Base-by-base conservation (phyloP, 2,329 filamentous ascomycete species). In the Penicillium corylophilum region DNA sequence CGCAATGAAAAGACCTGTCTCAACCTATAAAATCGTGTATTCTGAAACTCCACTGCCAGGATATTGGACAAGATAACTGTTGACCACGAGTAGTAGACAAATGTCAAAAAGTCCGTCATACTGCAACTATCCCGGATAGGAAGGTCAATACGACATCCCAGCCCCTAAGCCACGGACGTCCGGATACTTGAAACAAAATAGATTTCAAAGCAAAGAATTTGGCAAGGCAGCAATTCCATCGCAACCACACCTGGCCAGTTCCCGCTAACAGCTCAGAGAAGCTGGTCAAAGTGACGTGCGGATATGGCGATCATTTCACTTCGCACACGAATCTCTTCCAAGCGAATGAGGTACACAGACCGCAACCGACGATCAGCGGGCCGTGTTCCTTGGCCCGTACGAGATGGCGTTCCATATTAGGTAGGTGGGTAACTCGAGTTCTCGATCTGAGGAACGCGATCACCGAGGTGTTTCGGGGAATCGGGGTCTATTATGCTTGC, bases 271-370 rank as follows among this genome's bases (percentile, higher is more conserved):
- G 8, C 29, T 3, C 5, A 43, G 20, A 26, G 16, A 43, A 33
- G 40, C 12, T 24, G 49, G 44, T 40, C 33, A 20, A n/a, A 18
- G 31, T 35, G 18, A 38, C 38, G 10, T 23, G 35, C 24, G 36
- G 50, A 49, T 53, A 45, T 42, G 38, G 33, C 42, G 50, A 49
- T 49, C 50, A 46, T 42, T 44, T 31, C 26, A 28, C 22, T 36
- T 39, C 8, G 12, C 28, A n/a, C 26, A 36, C n/a, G 40, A 20
- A 1, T 15, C 16, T 18, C 16, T 36, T 20, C 20, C 16, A 16
- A 35, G 10, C n/a, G 33, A 8, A 35, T 18, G n/a, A n/a, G 3
- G 16, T 36, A 20, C 4, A 20, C 35, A 20, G 16, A 10, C 35
- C 18, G 18, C 12, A 38, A 7, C 22, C 35, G 44, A 52, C 24